phyloP scores from a whole-genome alignment of 208 protist species.

The Phytomonas francai region DNA sequence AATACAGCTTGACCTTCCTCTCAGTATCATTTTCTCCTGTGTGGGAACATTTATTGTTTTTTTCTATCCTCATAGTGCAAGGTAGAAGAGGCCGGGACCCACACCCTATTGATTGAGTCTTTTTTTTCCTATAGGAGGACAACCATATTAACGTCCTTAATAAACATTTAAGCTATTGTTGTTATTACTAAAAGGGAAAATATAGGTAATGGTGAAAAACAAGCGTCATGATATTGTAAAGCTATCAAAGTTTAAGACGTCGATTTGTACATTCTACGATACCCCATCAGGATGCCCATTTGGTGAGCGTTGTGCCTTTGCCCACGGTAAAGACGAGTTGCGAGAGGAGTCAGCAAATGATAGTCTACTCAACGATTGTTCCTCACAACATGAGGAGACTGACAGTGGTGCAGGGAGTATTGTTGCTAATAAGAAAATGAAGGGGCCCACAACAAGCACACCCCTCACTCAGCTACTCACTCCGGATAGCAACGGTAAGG shows the following conservation, averaged over 20 bases:
- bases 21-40: slow-evolving; percentile 3
- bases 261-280: slow-evolving; percentile 65
- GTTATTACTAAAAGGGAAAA: slow-evolving; percentile 7
- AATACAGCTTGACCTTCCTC: background rate
- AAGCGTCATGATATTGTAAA: slow-evolving; percentile 76
- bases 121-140: slow-evolving; percentile 5
- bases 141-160: background rate
- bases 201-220: slow-evolving; percentile 39
- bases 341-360: slow-evolving; percentile 26
- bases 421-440: background rate
- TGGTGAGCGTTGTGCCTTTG: slow-evolving; percentile 74
- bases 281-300: slow-evolving; percentile 57
- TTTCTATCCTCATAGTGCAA: background rate
- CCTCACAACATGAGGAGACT: background rate
- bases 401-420: background rate
- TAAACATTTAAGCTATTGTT: slow-evolving; percentile 1
- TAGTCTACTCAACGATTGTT: background rate
- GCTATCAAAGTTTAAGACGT: slow-evolving; percentile 81
- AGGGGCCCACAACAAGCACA: background rate
- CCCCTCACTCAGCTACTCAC: background rate
- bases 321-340: slow-evolving; percentile 64
- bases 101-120: background rate
- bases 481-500: background rate
- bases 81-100: background rate
- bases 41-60: slow-evolving; percentile 4